Evolutionary conservation across 2,329 filamentous ascomycete species (phyloP), one percentile per base, ranked within the genome.

Genomic region (Metarhizium rileyi): DNA sequence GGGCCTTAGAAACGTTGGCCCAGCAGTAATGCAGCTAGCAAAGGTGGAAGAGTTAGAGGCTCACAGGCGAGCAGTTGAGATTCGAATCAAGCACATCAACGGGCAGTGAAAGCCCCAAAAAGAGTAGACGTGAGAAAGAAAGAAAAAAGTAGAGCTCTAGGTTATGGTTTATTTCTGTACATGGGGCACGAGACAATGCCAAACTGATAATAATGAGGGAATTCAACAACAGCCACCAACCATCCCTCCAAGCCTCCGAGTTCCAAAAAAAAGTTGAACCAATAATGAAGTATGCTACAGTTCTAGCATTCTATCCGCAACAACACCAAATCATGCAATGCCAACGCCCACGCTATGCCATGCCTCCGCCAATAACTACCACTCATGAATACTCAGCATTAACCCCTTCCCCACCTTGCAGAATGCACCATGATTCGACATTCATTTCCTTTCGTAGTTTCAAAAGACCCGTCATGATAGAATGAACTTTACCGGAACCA

Each of bases 41-140:
- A 87, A 87, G 62, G 90, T 97, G 2, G 93, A 98, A 68, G 88
- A 94, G 64, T 74, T 98, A 27, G 91, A 98, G 66, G 93, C 93
- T 48, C 93, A 98, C 73, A 82, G 89, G 63, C 75, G 91, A 48
- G 87, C 95, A 0, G 87, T 95, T 3, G 83, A 93, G 61, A 93
- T 98, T 63, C 81, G 83, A 45, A 83, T 95, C 46, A 65, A 72
- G 53, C 63, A 76, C 61, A 66, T 77, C 63, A 63, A 70, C 48
- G 56, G 57, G 46, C 57, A 66, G 53, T 63, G 62, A 45, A 53
- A 26, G 38, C 30, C 14, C 10, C 20, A 36, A 25, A 33, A 33
- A 33, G 14, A 33, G 9, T 14, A 33, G 4, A 14, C 12, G n/a
- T n/a, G n/a, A n/a, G n/a, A n/a, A n/a, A n/a, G n/a, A n/a, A n/a